These are phyloP conservation scores for Hippophae tibetana DNA, from an alignment of 306 rosid species.

Conservation along the genomic window DNA sequence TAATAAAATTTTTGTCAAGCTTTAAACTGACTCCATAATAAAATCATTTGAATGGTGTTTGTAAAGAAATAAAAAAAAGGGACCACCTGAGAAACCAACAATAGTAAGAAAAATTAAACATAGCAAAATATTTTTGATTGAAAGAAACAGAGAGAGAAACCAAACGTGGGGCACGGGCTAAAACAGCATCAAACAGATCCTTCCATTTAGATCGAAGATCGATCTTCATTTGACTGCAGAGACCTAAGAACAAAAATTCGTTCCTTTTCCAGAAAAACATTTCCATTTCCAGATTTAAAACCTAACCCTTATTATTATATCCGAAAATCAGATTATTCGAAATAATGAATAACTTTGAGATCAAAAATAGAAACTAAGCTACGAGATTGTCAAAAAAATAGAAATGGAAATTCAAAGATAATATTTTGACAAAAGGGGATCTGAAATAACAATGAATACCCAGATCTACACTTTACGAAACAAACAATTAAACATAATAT, in stretches of 20 bases:
- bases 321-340: neutral
- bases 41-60: slow-evolving; percentile 9
- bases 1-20: slow-evolving; percentile 12
- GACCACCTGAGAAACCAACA: neutral
- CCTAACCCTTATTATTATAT: neutral
- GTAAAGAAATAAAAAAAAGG: too few species aligned
- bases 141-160: neutral
- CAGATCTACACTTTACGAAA: slow-evolving; percentile 33
- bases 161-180: neutral
- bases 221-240: slow-evolving; percentile 15
- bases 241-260: slow-evolving; percentile 4
- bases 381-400: slow-evolving; percentile 18
- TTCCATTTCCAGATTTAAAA: neutral
- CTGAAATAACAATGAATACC: neutral
- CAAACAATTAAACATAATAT: neutral
- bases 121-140: neutral
- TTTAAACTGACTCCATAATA: slow-evolving; percentile 15
- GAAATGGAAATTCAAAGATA: slow-evolving; percentile 28
- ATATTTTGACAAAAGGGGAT: slow-evolving; percentile 13
- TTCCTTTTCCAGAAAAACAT: neutral
- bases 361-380: neutral
- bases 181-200: slow-evolving; percentile 16
- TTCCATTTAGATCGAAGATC: neutral
- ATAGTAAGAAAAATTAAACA: slow-evolving; percentile 1
- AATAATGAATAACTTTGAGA: neutral